Evolutionary conservation across 1,284 basidiomycete genomes (phyloP), one percentile per base, ranked within the genome.

Genomic region (Boletus semigastroideus): DNA sequence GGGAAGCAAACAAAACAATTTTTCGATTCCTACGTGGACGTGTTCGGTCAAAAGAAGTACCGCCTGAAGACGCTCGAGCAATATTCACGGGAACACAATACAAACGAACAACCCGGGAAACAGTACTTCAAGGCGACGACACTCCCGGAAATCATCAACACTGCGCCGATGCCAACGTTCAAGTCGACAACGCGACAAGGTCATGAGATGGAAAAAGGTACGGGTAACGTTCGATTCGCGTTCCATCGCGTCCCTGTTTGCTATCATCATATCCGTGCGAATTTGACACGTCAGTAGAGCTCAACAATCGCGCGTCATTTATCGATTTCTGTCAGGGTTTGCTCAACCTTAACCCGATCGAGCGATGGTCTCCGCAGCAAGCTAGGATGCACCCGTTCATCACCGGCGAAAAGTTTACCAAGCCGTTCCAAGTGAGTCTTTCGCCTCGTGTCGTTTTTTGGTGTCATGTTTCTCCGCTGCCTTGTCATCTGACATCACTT

Each of bases 271-370:
- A 10, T 50, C 27, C 46, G 45, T 53, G 50, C 16, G 48, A 60
- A 51, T 56, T 60, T 65, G 48, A 67, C 51, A 19, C 25, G 19
- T 19, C 40, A n/a, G 42, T 65, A 95, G 95, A 98, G 73, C 85
- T 96, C 79, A 90, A 93, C 61, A 94, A 94, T 63, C 83, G 96
- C 44, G 83, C 90, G 52, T 89, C 94, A 16, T 98, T 99, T 72
- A 93, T 98, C 72, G 95, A 99, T 74, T 99, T 99, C 74, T 96
- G 96, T 55, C 86, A 93, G 66, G 96, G 96, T 17, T 76, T 99
- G 37, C 78, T 99, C 53, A 90, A 97, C 69, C 78, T 98, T 74
- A 94, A 99, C 66, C 96, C 97, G 16, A 86, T 95, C 53, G 89
- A 93, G 62, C 80, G 96, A 54, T 99, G 96, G 97, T 91, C 95